Evolutionary conservation across 2,329 filamentous ascomycete genomes (phyloP).

Genomic region (Sporothrix curviconia): DNA sequence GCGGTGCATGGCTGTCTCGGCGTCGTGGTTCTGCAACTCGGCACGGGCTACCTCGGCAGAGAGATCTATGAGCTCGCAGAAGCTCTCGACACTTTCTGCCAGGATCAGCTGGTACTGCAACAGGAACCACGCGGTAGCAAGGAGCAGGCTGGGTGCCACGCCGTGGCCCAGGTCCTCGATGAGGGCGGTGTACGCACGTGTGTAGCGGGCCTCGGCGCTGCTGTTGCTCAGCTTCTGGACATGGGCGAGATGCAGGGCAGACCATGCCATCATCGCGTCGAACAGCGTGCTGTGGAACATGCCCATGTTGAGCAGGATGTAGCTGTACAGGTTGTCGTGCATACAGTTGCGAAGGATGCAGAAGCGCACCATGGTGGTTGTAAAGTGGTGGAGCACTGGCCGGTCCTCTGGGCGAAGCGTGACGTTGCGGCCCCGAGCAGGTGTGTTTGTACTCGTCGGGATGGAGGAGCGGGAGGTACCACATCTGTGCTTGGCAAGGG

Average conservation of each 20-base stretch:
- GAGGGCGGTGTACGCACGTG: conserved; percentile 1
- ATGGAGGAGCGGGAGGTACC: no score
- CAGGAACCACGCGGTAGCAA: conserved; percentile 10
- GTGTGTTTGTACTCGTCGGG: neutral
- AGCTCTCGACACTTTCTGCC: conserved; percentile 7
- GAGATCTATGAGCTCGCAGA: conserved; percentile 8
- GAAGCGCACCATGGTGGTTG: conserved; percentile 14
- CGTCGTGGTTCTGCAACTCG: neutral
- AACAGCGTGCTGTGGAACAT: conserved; percentile 11
- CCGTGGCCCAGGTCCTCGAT: conserved; percentile 6
- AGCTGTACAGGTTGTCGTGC: conserved; percentile 14
- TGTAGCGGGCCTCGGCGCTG: neutral
- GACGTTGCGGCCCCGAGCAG: neutral
- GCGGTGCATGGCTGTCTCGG: conserved; percentile 3
- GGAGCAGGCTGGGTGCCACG: neutral
- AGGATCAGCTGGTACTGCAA: conserved; percentile 12
- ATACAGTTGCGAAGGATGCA: conserved; percentile 14
- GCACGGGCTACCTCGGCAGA: conserved; percentile 7
- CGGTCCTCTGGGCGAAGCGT: conserved; percentile 5
- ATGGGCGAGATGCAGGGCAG: conserved; percentile 12
- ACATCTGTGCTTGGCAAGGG: neutral
- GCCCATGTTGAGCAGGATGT: conserved; percentile 14
- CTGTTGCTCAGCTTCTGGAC: neutral
- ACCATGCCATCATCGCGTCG: conserved; percentile 15
- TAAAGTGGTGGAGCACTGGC: conserved; percentile 5